phyloP scores from a whole-genome alignment of 2,329 filamentous ascomycete species.

The Pyricularia pennisetigena region DNA sequence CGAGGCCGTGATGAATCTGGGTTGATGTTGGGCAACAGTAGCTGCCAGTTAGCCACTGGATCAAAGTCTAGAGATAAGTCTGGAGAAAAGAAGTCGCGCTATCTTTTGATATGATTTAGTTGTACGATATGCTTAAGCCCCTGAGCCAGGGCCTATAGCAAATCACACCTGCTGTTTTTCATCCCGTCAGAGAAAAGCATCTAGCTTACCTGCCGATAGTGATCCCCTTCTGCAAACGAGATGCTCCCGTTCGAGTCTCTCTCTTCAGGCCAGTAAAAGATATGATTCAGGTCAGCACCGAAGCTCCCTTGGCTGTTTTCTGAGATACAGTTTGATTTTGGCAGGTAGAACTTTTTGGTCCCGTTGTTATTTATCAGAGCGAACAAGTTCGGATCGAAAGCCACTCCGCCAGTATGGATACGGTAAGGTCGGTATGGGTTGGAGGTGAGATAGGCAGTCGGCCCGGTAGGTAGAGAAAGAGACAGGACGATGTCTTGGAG shows the following conservation, averaged over 20 bases:
- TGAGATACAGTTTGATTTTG: background rate
- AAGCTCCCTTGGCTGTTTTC: too few species aligned
- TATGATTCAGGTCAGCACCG: too few species aligned
- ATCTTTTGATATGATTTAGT: background rate
- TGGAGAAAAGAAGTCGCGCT: background rate
- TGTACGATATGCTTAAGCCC: background rate
- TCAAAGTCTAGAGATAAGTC: background rate
- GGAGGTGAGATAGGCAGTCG: background rate
- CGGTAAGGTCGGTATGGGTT: background rate
- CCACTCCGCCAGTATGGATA: background rate
- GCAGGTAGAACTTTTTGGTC: background rate
- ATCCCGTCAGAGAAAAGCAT: background rate
- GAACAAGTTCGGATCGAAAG: background rate
- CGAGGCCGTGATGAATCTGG: too few species aligned
- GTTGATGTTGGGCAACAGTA: too few species aligned
- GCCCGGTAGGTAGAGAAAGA: background rate
- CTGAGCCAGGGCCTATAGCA: background rate
- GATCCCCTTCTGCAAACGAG: background rate
- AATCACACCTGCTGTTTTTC: background rate
- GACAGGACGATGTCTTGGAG: background rate
- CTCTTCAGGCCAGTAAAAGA: background rate
- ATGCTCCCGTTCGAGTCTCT: background rate
- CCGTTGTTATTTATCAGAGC: background rate
- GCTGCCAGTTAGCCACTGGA: too few species aligned
- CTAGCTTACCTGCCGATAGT: background rate